Conservation (phyloP, 768 basidiomycete species). For the Cubamyces sp. region DNA sequence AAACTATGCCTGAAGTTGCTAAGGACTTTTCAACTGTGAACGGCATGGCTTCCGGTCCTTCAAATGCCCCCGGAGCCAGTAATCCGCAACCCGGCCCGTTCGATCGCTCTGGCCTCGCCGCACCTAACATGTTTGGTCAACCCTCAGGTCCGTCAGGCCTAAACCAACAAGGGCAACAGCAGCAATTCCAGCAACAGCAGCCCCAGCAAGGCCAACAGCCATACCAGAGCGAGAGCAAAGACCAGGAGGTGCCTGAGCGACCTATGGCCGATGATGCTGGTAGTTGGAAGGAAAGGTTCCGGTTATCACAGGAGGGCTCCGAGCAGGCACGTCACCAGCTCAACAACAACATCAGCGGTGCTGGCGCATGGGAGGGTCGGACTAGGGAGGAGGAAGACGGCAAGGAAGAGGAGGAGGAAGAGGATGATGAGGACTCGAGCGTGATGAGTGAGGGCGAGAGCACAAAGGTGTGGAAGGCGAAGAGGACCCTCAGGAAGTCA, state of each 20-base stretch:
- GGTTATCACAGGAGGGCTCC: constrained; percentile 63
- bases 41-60: constrained; percentile 60
- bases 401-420: constrained; percentile 70
- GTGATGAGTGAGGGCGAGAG: constrained; percentile 71
- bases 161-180: constrained; percentile 35
- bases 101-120: constrained; percentile 54
- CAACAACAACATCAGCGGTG: constrained; percentile 37
- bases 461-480: constrained; percentile 81
- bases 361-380: constrained; percentile 56
- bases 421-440: constrained; percentile 62
- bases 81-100: constrained; percentile 46
- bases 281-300: constrained; percentile 83
- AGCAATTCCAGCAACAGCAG: constrained; percentile 31
- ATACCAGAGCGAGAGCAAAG: constrained; percentile 45
- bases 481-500: constrained; percentile 87
- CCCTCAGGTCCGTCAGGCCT: constrained; percentile 35
- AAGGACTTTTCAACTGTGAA: constrained; percentile 74
- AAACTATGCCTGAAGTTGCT: constrained; percentile 73
- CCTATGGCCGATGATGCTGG: constrained; percentile 82
- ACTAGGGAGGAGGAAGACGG: constrained; percentile 64
- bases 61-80: constrained; percentile 51
- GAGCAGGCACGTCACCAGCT: constrained; percentile 49
- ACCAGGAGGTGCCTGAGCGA: constrained; percentile 53
- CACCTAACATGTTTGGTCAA: constrained; percentile 45
- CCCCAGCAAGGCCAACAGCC: constrained; percentile 39